These are phyloP conservation scores for Arthrocladium fulminans DNA, from an alignment of 2,329 filamentous ascomycete species.

Conservation along the genomic window DNA sequence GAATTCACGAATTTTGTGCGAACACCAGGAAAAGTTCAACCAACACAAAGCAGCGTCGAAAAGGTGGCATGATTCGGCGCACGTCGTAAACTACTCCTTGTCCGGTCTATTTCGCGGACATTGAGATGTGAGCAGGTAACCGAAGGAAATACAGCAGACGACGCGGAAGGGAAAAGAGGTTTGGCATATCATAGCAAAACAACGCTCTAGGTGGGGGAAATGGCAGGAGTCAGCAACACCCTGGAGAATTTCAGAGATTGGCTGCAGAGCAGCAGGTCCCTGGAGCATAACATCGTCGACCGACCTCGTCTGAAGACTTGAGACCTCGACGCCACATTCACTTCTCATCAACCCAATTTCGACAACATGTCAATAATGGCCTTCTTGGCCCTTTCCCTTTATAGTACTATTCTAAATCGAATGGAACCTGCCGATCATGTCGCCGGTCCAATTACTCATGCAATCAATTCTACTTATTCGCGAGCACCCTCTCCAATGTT, in stretches of 20 bases:
- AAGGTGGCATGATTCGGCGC: no score
- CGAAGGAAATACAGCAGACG: neutral
- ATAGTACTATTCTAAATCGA: no score
- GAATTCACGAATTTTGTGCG: neutral
- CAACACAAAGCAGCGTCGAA: neutral
- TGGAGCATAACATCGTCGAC: neutral
- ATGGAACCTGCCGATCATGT: no score
- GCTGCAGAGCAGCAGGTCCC: neutral
- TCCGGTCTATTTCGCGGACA: neutral
- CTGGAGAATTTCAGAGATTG: neutral
- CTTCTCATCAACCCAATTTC: neutral
- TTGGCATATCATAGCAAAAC: neutral
- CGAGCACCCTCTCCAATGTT: slow-evolving; percentile 24
- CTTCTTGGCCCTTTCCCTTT: neutral
- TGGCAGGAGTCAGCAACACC: neutral
- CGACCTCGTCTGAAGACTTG: neutral
- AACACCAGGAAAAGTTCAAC: neutral
- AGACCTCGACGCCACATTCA: neutral
- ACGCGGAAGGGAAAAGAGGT: neutral
- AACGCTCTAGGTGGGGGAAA: neutral
- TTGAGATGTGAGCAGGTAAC: neutral
- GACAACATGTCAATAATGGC: neutral
- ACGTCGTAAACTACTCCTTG: no score
- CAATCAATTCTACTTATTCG: neutral
- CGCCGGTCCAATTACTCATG: neutral